These are phyloP conservation scores for Ogataea pini DNA, from an alignment of 805 yeast genomes.

Conservation along the genomic window DNA sequence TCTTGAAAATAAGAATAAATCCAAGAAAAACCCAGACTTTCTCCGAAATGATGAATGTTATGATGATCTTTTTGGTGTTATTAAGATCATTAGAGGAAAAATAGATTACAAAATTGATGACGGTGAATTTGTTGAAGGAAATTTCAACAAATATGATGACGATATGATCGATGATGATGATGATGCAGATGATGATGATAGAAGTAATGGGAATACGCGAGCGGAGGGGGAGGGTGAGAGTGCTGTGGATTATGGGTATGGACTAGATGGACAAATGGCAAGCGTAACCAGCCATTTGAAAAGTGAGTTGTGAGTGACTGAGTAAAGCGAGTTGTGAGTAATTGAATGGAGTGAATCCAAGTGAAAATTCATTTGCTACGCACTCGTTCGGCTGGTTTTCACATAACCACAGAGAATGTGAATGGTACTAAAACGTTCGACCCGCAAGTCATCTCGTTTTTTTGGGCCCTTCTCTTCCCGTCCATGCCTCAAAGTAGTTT, in stretches of 20 bases:
- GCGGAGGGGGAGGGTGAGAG: conserved; percentile 2
- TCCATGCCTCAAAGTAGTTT: no score
- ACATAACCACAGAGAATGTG: no score
- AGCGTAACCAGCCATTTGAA: no score
- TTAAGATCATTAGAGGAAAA: conserved; percentile 27
- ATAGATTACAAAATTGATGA: conserved; percentile 26
- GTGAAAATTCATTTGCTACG: no score
- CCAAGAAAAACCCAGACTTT: conserved; percentile 24
- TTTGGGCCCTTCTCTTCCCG: no score
- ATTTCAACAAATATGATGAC: conserved; percentile 10
- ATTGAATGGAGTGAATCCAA: no score
- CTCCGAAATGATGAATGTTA: conserved; percentile 28
- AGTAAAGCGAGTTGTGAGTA: no score
- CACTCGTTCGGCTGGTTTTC: no score
- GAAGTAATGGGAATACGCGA: neutral
- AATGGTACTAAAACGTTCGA: no score
- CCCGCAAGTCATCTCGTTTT: no score
- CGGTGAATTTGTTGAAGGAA: conserved; percentile 24
- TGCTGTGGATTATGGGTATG: neutral
- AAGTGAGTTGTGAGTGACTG: no score
- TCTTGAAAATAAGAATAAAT: conserved; percentile 26
- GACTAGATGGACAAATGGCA: no score
- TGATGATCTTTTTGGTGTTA: conserved; percentile 27
- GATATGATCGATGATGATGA: conserved; percentile 4
- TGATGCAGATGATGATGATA: conserved; percentile 6